Evolutionary conservation across 176 grass and related monocot species (phyloP), one percentile per base, ranked within the genome.

Genomic region (Areca catechu): DNA sequence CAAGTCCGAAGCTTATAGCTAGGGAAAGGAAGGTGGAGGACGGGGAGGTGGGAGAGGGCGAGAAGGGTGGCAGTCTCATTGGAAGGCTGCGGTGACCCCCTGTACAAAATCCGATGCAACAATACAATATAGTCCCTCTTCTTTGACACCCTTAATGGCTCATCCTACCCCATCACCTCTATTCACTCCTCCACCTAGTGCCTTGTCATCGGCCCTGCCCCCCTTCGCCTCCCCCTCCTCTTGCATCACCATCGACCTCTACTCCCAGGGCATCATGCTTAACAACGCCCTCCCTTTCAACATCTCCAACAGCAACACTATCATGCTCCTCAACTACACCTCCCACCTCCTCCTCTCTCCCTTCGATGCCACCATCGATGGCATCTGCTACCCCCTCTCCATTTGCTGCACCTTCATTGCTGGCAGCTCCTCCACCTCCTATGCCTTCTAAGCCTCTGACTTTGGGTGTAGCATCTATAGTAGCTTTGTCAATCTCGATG

Each of bases 301-400:
- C 78, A 79, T 92, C 22, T 83, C 68, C 74, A 67, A 74, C 16
- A 77, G 64, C 15, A 92, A 92, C 69, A 86, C 83, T 49, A 56
- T 92, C 65, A 92, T 92, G 88, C 65, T 92, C 48, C 71, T 92
- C 52, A 92, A 92, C 73, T 92, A 83, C 79, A 77, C 88, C 34
- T 0, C 22, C 1, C n/a, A 21, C 23, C 53, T 89, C 15, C 80
- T 89, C 15, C 68, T n/a, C 24, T 71, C 85, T 29, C 85, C 80
- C 24, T 66, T 79, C 20, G 53, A 73, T 82, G 64, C 65, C 57
- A 60, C 69, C 49, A 19, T 19, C 6, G 80, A 79, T 48, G 47
- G 62, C 61, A n/a, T n/a, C 3, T 92, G 83, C 69, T 20, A 67
- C 43, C 52, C 68, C 24, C 69, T 80, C 50, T 79, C 80, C 19